Evolutionary conservation across 306 rosid genomes (phyloP), one percentile per base, ranked within the genome.

Genomic region (Elaeagnus macrophylla): DNA sequence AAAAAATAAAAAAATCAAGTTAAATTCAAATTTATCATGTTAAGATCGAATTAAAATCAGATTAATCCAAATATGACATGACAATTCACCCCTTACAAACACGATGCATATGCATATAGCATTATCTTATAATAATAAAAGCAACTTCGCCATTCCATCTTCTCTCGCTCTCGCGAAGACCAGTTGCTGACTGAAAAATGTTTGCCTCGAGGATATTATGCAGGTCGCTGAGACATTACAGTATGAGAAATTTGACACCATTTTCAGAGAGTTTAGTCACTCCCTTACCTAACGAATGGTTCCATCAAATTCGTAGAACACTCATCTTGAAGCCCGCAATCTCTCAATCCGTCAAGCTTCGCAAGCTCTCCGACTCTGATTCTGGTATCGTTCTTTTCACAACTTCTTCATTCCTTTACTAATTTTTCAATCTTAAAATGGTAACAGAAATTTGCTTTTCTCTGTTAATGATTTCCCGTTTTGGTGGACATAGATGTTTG

Each of bases 291-390:
- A 64, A 51, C 53, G 66, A 64, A 74, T 69, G 86, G 81, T 62
- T 25, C 39, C 47, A 60, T 54, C 76, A 65, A 39, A 70, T 40
- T 48, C 75, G 67, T 50, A 67, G 93, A 57, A 77, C 76, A 63
- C 82, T 91, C 50, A 74, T 91, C 66, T 63, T 84, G 51, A 79
- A 84, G 8, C 56, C 83, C 36, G 37, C 77, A 5, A 37, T 80
- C 51, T 74, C 87, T 59, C 70, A 77, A 38, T 54, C 75, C 61
- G 86, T 91, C 60, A 69, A 65, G 60, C 79, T 86, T 69, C 78
- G 55, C 39, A 76, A 71, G 39, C 93, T 87, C 71, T 25, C 81
- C 48, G 78, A 56, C 66, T 52, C 70, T 2, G 78, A 91, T 80
- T 82, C 95, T 39, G 95, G 97, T 80, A 72, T 51, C 15, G n/a